phyloP scores from a whole-genome alignment of 768 basidiomycete genomes.

The Podaxis carcinomalis region DNA sequence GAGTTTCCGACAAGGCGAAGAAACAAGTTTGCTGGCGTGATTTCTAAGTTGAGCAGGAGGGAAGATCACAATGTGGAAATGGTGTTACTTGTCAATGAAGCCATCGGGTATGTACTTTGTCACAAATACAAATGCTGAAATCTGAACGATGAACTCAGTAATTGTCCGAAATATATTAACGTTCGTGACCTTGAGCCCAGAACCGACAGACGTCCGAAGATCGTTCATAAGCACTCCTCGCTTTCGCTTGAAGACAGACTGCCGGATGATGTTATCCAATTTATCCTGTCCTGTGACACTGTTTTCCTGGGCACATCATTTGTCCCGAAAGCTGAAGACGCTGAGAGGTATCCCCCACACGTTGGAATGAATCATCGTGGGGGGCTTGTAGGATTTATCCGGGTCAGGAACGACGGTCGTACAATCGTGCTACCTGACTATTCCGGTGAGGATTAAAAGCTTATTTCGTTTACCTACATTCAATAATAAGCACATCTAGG shows the following conservation, averaged over 20 bases:
- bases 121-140: neutral
- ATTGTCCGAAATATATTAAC: constrained; percentile 70
- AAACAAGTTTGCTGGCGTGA: constrained; percentile 57
- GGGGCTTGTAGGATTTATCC: constrained; percentile 57
- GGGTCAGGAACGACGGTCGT: constrained; percentile 52
- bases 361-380: constrained; percentile 63
- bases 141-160: constrained; percentile 28
- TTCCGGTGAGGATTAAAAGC: constrained; percentile 33
- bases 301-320: constrained; percentile 55
- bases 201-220: constrained; percentile 30
- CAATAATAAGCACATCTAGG: constrained; percentile 27
- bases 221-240: constrained; percentile 30
- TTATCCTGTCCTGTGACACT: constrained; percentile 48
- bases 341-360: constrained; percentile 45
- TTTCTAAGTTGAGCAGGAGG: constrained; percentile 27
- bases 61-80: constrained; percentile 27
- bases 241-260: constrained; percentile 36
- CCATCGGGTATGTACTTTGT: constrained; percentile 44
- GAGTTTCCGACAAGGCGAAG: constrained; percentile 53
- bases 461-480: neutral
- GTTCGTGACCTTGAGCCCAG: constrained; percentile 46
- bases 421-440: constrained; percentile 59
- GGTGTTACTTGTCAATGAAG: constrained; percentile 46
- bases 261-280: constrained; percentile 42
- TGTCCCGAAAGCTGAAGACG: constrained; percentile 32